A percentile compares a stretch with the other conserved stretches of the same genome.
Conservation (phyloP, 306 rosid species). For the Malus orientalis region DNA sequence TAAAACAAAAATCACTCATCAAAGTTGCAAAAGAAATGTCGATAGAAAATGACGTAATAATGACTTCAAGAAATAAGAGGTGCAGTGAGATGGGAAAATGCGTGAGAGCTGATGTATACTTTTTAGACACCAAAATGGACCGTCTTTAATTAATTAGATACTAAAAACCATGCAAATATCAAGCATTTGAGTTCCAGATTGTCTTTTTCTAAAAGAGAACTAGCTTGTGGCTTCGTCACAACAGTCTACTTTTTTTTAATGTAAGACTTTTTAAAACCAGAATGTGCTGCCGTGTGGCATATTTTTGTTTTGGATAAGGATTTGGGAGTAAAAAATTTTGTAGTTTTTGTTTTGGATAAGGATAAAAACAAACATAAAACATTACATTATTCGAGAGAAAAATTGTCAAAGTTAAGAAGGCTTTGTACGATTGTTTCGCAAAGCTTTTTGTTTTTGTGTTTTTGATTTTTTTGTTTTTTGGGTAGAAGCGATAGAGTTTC, state of each 20-base stretch:
- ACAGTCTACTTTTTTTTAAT: fast-evolving
- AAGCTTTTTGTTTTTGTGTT: not conserved
- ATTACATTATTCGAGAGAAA: not conserved
- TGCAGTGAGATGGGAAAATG: not conserved
- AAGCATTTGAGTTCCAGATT: not conserved
- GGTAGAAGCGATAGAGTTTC: no score
- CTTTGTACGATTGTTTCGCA: not conserved
- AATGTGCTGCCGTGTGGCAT: no score
- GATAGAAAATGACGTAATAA: not conserved
- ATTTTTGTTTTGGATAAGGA: not conserved
- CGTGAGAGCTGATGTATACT: not conserved
- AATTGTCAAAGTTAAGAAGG: not conserved
- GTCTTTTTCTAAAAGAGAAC: no score
- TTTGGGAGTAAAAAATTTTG: not conserved
- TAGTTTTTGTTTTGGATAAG: not conserved
- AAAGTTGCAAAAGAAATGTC: not conserved
- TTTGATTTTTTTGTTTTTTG: no score
- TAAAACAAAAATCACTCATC: not conserved
- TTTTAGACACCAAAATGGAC: not conserved
- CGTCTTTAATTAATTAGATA: not conserved
- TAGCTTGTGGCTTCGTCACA: fast-evolving
- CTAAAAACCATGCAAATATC: not conserved
- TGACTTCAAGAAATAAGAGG: not conserved
- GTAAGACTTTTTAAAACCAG: no score
- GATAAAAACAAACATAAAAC: not conserved